Evolutionary conservation across 2,329 filamentous ascomycete species (phyloP).

Genomic region (Dactylellina drechsleri): DNA sequence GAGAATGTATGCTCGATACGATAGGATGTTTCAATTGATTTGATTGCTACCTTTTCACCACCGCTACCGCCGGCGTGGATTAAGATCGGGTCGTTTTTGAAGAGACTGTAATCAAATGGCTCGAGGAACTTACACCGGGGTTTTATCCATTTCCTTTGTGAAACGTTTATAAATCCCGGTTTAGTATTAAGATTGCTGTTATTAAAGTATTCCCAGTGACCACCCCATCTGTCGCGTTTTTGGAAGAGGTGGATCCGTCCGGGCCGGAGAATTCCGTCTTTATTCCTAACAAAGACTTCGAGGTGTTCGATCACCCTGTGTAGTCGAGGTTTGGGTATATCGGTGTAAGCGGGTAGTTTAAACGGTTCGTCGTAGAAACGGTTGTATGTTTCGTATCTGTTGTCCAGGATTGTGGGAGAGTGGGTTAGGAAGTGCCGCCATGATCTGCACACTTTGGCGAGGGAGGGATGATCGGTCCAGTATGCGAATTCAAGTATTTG

Average conservation of each 20-base stretch:
- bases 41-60: conserved; percentile 6
- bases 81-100: conserved; percentile 37
- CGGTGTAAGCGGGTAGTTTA: background rate
- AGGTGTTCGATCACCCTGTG: conserved; percentile 27
- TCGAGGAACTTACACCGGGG: conserved; percentile 22
- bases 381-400: conserved; percentile 40
- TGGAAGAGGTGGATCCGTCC: conserved; percentile 13
- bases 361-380: conserved; percentile 19
- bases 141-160: background rate
- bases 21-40: background rate
- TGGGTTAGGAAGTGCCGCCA: conserved; percentile 36
- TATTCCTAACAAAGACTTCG: conserved; percentile 15
- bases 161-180: background rate
- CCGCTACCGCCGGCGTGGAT: conserved; percentile 6
- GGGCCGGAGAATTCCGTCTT: conserved; percentile 16
- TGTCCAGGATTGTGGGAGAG: background rate
- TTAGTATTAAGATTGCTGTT: background rate
- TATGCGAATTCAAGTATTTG: conserved; percentile 31
- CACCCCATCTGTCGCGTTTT: conserved; percentile 22
- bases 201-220: conserved; percentile 1
- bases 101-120: conserved; percentile 31
- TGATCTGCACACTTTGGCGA: conserved; percentile 25
- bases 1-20: background rate
- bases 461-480: conserved; percentile 24
- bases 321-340: conserved; percentile 14